Evolutionary conservation across 345 rosid species (phyloP).

Genomic region (Eucalyptus caleyi): DNA sequence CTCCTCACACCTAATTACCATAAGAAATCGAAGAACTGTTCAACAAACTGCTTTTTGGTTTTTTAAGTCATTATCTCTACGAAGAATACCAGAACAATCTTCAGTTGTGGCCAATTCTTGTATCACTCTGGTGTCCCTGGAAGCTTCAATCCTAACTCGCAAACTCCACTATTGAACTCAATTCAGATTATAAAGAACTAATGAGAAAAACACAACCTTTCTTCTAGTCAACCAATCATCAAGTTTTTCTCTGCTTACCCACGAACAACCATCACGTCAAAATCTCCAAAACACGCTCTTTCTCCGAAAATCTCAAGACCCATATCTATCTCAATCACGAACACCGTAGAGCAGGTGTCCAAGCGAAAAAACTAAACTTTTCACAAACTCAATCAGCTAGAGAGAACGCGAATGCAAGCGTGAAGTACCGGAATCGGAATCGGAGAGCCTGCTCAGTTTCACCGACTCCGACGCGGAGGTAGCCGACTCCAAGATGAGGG

Average conservation of each 20-base stretch:
- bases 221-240: not conserved
- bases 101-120: not conserved
- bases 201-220: not conserved
- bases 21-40: not conserved
- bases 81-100: not conserved
- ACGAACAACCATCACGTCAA: not conserved
- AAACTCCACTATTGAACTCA: not conserved
- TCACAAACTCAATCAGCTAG: not conserved
- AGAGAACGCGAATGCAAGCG: not conserved
- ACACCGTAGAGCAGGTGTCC: not conserved
- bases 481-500: constrained; percentile 55
- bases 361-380: not conserved
- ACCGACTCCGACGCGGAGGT: constrained; percentile 44
- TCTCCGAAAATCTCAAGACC: not conserved
- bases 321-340: not conserved
- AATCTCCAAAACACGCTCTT: not conserved
- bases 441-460: constrained; percentile 43
- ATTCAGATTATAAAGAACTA: not conserved
- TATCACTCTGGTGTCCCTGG: not conserved
- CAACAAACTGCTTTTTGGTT: not conserved
- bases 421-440: constrained; percentile 51
- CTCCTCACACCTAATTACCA: not conserved
- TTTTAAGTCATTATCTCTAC: not conserved
- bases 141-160: not conserved
- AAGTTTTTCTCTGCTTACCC: not conserved